Base-by-base conservation (phyloP, 75 land plant species). In the Ceratopteris richardii region DNA sequence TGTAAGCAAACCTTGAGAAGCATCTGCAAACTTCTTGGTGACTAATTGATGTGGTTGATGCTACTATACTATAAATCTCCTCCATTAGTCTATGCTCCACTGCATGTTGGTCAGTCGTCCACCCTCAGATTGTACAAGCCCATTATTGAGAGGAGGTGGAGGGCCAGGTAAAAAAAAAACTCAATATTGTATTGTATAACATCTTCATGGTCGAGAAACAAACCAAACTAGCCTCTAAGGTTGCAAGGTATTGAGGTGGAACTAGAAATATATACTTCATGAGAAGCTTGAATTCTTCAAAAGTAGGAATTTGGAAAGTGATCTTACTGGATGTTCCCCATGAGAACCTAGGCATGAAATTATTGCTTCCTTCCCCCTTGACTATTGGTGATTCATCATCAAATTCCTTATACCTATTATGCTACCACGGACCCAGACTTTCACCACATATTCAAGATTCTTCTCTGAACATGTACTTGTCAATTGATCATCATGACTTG, bases 381-480 rank as follows among this genome's bases (percentile, higher is more conserved):
- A 18, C 50, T 5, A 5, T 46, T 5, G 18, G 22, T 14, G 22
- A 46, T 40, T 10, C 75, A 29, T 75, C 73, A 33, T 61, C 58
- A 77, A 71, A 79, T 0, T 80, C 78, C 68, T 85, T 86, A 57
- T 85, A n/a, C n/a, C n/a, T n/a, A n/a, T n/a, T n/a, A n/a, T n/a
- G n/a, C n/a, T n/a, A n/a, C n/a, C n/a, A n/a, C n/a, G n/a, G n/a
- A n/a, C n/a, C n/a, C n/a, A n/a, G n/a, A n/a, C n/a, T n/a, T n/a
- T n/a, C n/a, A n/a, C n/a, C n/a, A n/a, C n/a, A n/a, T n/a, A n/a
- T n/a, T n/a, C n/a, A n/a, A n/a, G n/a, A n/a, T n/a, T n/a, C n/a
- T n/a, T n/a, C n/a, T n/a, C n/a, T n/a, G n/a, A n/a, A n/a, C n/a
- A n/a, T n/a, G n/a, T n/a, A n/a, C n/a, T n/a, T n/a, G n/a, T n/a